Evolutionary conservation across 331 rosid species (phyloP).

Genomic region (Stylosanthes scabra): DNA sequence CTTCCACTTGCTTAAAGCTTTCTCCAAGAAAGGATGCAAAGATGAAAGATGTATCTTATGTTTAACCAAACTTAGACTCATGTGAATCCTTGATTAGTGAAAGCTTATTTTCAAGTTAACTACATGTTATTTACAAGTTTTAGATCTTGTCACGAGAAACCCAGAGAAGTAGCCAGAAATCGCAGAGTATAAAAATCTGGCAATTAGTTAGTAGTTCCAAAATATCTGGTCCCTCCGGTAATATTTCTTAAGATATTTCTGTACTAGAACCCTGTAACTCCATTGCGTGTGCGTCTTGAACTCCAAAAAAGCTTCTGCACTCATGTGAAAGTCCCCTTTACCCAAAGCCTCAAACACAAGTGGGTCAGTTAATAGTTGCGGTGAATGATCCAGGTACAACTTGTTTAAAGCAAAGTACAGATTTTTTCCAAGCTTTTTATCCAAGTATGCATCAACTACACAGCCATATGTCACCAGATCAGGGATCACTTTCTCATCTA

Average conservation of each 20-base stretch:
- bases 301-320: constrained; percentile 16
- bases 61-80: not conserved
- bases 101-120: constrained; percentile 21
- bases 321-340: constrained; percentile 52
- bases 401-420: constrained; percentile 13
- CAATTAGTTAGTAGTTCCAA: constrained; percentile 22
- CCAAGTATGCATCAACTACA: no score
- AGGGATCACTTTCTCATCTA: not conserved
- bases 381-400: constrained; percentile 62
- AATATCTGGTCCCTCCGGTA: constrained; percentile 70
- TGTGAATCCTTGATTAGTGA: not conserved
- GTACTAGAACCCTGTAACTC: constrained; percentile 65
- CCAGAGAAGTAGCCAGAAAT: constrained; percentile 19
- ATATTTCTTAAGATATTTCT: constrained; percentile 64
- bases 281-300: constrained; percentile 53
- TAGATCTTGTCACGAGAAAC: not conserved
- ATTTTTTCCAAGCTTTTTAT: no score
- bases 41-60: not conserved
- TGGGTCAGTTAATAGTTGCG: constrained; percentile 64
- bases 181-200: constrained; percentile 1
- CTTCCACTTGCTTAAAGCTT: no score
- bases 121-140: not conserved
- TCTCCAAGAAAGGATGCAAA: no score
- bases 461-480: no score
- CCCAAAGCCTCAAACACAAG: constrained; percentile 86